Percentiles rank a stretch among this genome's conserved stretches.
Conservation (phyloP, 2,329 filamentous ascomycete genomes). For the Scedosporium boydii region DNA sequence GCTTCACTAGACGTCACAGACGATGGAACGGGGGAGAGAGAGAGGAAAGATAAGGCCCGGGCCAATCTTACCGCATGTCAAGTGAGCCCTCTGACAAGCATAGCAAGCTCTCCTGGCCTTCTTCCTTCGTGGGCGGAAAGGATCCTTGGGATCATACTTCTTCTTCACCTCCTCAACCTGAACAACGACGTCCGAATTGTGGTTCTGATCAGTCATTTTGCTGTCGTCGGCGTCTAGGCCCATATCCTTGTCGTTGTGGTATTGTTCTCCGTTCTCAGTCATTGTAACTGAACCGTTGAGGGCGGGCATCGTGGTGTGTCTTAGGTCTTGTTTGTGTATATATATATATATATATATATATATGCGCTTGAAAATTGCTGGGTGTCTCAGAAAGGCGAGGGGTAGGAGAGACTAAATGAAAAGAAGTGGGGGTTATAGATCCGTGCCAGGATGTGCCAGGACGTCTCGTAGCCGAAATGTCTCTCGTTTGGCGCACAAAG, state of each 20-base stretch:
- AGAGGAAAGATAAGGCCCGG: not conserved
- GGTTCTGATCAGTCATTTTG: constrained; percentile 41
- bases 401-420: not conserved
- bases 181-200: constrained; percentile 26
- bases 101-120: constrained; percentile 93
- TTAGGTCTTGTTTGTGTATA: not conserved
- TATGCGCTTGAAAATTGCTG: not conserved
- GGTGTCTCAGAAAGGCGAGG: not conserved
- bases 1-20: not conserved
- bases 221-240: constrained; percentile 38
- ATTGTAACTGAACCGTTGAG: constrained; percentile 37
- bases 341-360: not conserved
- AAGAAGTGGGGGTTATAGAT: not conserved
- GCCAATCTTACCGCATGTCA: constrained; percentile 83
- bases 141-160: constrained; percentile 78
- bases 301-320: constrained; percentile 3
- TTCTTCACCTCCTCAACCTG: constrained; percentile 48
- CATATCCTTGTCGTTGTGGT: constrained; percentile 37
- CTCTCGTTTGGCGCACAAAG: not conserved
- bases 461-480: not conserved
- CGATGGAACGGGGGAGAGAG: not conserved
- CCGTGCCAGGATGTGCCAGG: not conserved
- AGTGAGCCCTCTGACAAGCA: constrained; percentile 92
- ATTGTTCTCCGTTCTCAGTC: constrained; percentile 48
- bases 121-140: constrained; percentile 79